Evolutionary conservation across 129 eudicot species (phyloP), one percentile per base, ranked within the genome.

Genomic region (Centrapalus pauciflorus): DNA sequence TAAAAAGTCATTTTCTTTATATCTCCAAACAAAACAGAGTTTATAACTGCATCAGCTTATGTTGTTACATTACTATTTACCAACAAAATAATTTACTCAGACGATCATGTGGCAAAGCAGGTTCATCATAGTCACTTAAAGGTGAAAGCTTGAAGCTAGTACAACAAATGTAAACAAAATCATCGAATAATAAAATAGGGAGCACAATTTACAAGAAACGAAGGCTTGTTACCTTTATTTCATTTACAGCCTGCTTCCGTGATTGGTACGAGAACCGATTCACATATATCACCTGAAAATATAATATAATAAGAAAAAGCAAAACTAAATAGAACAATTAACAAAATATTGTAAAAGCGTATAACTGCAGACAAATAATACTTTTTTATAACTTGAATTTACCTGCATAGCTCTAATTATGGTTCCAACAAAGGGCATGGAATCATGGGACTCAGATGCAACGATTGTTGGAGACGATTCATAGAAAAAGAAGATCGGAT

Each of bases 321-420:
- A 43, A 19, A 45, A 37, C 25, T 32, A 30, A n/a, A 56, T 16
- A 24, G 3, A 13, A 74, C 12, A 9, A 38, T 17, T n/a, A 8
- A 50, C 48, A 2, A 33, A 62, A 70, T 45, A 33, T 48, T 5
- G 55, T 11, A 9, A 13, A 28, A 66, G 43, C 45, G 12, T 30
- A 27, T 14, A 48, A 21, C 41, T 9, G 12, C 34, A 17, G 26
- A 37, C 23, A 23, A 13, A 43, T 14, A 6, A 14, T n/a, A 46
- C 49, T 50, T 26, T n/a, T 61, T 9, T 14, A 4, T 61, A 46
- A 30, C 14, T 43, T 35, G 9, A 48, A 7, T 8, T 56, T 89
- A 93, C 99, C 99, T 93, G 99, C 99, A 93, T 93, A 54, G 96
- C 95, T 79, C 96, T 80, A 70, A 93, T 93, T 61, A 93, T 93